Conservation (phyloP, 208 protist species). For the Trypanosoma scelopori region DNA sequence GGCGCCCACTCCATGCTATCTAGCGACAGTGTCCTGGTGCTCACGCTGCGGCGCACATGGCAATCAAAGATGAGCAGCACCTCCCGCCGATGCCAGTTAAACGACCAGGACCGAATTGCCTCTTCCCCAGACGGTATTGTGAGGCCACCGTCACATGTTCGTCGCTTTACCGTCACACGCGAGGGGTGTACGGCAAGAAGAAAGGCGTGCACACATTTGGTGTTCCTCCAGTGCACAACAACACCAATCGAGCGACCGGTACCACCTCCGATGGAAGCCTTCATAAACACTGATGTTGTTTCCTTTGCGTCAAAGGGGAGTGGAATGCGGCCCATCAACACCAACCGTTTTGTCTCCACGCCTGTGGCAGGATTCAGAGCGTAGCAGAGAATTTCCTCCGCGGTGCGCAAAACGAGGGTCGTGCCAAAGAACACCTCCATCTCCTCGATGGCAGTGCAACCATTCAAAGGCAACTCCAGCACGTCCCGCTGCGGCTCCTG, state of each 20-base stretch:
- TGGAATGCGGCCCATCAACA: conserved; percentile 10
- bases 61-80: conserved; percentile 3
- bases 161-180: neutral
- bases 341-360: neutral
- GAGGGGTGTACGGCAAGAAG: conserved; percentile 2
- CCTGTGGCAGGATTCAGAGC: conserved; percentile 31
- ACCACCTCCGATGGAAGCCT: neutral
- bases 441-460: conserved; percentile 11
- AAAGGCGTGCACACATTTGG: neutral
- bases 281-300: neutral
- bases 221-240: neutral
- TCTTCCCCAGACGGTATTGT: neutral
- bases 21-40: conserved; percentile 1
- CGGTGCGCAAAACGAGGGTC: conserved; percentile 35
- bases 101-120: neutral
- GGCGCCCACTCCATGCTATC: conserved; percentile 17
- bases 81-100: conserved; percentile 9
- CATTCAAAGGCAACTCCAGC: neutral
- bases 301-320: neutral
- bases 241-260: neutral
- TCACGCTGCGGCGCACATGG: neutral
- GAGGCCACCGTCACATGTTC: conserved; percentile 6
- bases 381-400: conserved; percentile 34
- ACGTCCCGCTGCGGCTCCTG: conserved; percentile 1
- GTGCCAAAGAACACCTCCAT: conserved; percentile 44